phyloP scores from a whole-genome alignment of 1,284 basidiomycete species.

The Apiotrichum gamsii region DNA sequence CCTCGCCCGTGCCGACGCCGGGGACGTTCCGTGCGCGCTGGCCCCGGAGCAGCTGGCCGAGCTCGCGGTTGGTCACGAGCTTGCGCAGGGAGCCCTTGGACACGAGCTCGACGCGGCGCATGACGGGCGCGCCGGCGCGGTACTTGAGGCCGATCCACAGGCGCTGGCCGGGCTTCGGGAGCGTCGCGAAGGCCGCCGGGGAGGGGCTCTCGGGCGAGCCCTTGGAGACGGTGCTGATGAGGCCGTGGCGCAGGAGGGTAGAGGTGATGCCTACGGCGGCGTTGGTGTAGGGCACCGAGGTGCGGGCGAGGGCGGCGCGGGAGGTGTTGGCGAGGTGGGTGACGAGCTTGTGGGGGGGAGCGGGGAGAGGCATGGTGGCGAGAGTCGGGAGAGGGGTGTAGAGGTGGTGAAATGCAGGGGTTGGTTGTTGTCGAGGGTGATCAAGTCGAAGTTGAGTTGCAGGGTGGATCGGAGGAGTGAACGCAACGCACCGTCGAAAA shows the following conservation, averaged over 20 bases:
- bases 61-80: conserved; percentile 32
- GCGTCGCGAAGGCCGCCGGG: conserved; percentile 29
- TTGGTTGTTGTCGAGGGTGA: not conserved
- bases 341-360: conserved; percentile 42
- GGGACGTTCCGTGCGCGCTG: conserved; percentile 41
- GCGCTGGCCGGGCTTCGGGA: conserved; percentile 31
- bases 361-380: conserved; percentile 21
- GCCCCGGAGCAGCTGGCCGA: conserved; percentile 41
- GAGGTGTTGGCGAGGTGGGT: conserved; percentile 44
- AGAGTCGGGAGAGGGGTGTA: no score
- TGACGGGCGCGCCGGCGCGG: conserved; percentile 42
- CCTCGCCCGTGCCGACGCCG: conserved; percentile 44
- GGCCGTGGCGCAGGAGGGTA: conserved; percentile 44
- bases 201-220: conserved; percentile 37
- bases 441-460: no score
- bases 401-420: not conserved
- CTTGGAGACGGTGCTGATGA: conserved; percentile 42
- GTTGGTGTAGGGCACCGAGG: conserved; percentile 42
- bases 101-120: conserved; percentile 38
- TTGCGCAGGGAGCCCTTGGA: conserved; percentile 38
- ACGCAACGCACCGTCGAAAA: no score
- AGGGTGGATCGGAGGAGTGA: not conserved
- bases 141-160: conserved; percentile 45
- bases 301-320: conserved; percentile 37
- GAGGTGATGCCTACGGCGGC: conserved; percentile 40